Percentiles rank a stretch among this genome's conserved stretches.
Conservation (phyloP, 176 grass and related monocot species). For the Bolboschoenus planiculmis region DNA sequence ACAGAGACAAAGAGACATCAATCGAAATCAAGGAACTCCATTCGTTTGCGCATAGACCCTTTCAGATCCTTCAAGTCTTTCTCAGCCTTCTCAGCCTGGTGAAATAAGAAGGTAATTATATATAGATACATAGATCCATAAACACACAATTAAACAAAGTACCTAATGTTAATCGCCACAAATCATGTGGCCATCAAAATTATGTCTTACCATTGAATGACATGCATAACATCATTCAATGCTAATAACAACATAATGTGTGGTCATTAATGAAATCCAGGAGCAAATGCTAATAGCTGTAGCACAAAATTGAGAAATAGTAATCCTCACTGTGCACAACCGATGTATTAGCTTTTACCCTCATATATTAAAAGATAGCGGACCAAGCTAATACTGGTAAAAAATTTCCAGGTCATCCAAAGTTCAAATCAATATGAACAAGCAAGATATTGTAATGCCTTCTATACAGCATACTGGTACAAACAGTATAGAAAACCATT, state of each 20-base stretch:
- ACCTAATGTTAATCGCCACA: background rate
- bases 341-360: background rate
- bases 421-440: background rate
- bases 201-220: background rate
- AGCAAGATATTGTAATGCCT: background rate
- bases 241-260: background rate
- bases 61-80: slow-evolving; percentile 82
- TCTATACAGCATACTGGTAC: background rate
- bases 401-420: background rate
- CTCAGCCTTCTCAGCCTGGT: slow-evolving; percentile 89
- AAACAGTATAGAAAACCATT: background rate
- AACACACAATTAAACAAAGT: background rate
- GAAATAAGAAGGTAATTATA: background rate
- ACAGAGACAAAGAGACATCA: slow-evolving; percentile 14
- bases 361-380: background rate
- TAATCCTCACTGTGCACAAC: background rate
- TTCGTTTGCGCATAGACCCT: slow-evolving; percentile 91
- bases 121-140: background rate
- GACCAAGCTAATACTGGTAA: background rate
- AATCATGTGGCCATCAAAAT: background rate
- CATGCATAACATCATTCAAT: too few species aligned
- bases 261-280: background rate
- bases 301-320: background rate
- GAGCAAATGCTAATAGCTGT: background rate
- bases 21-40: slow-evolving; percentile 97